Percentiles rank a stretch among this genome's conserved stretches.
phyloP scores from a whole-genome alignment of 2,329 filamentous ascomycete genomes.

The Diaporthe citri region DNA sequence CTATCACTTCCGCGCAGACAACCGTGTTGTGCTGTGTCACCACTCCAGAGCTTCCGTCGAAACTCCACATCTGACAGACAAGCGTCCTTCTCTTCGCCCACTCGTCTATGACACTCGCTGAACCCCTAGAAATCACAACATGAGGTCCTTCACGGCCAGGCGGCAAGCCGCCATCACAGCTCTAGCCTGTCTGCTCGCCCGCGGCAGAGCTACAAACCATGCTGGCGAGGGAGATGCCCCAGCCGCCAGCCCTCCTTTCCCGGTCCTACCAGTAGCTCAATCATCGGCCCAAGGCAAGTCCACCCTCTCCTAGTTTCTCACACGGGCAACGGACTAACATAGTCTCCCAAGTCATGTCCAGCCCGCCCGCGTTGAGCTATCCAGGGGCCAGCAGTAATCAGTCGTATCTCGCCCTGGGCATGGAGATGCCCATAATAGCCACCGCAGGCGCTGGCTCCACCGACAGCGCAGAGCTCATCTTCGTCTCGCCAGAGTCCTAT shows the following conservation, averaged over 20 bases:
- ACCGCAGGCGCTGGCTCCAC: conserved; percentile 34
- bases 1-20: background rate
- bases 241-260: conserved; percentile 41
- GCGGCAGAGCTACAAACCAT: conserved; percentile 1
- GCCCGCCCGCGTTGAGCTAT: conserved; percentile 31
- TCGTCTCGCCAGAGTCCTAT: conserved; percentile 35
- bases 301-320: background rate
- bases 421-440: conserved; percentile 39
- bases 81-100: background rate
- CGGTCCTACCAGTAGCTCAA: conserved; percentile 24
- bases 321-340: background rate
- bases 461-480: conserved; percentile 36
- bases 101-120: conserved; percentile 5
- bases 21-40: background rate
- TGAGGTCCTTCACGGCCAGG: background rate
- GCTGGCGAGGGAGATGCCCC: conserved; percentile 42
- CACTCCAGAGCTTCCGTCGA: background rate
- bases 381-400: conserved; percentile 21
- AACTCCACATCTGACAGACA: background rate
- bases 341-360: conserved; percentile 26
- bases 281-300: conserved; percentile 20
- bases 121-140: background rate
- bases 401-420: conserved; percentile 37
- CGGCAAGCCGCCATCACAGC: conserved; percentile 24
- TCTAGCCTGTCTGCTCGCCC: conserved; percentile 36